A percentile compares a stretch with the other conserved stretches of the same genome.
Conservation (phyloP, 2,329 filamentous ascomycete genomes). For the Fonsecaea multimorphosa region DNA sequence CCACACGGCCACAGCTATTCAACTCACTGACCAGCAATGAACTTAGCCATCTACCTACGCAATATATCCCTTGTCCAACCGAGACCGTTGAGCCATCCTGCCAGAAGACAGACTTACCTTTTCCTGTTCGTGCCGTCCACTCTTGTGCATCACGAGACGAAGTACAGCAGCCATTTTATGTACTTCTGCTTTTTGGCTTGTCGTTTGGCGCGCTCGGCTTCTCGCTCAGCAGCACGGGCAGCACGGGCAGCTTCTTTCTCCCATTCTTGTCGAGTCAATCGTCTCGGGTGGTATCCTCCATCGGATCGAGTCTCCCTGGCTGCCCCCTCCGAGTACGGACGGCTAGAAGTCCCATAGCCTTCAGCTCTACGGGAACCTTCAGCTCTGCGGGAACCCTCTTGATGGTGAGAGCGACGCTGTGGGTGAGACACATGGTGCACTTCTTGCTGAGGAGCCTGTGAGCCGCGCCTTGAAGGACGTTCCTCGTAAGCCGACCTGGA, state of each 20-base stretch:
- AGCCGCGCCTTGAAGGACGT: not conserved
- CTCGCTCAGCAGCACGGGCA: not conserved
- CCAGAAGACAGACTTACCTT: not conserved
- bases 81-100: no score
- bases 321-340: not conserved
- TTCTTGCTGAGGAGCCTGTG: not conserved
- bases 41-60: not conserved
- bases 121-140: not conserved
- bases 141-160: not conserved
- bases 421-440: not conserved
- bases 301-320: no score
- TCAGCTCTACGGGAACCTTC: not conserved
- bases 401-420: not conserved
- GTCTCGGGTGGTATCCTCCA: not conserved
- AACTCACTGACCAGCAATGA: conserved; percentile 2
- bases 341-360: not conserved
- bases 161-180: conserved; percentile 1
- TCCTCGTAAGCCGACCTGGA: not conserved
- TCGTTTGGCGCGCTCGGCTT: not conserved
- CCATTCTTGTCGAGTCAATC: not conserved
- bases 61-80: not conserved
- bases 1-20: not conserved
- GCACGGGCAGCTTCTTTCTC: not conserved
- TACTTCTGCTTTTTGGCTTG: conserved; percentile 2
- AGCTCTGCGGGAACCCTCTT: not conserved